phyloP scores from a whole-genome alignment of 495 filamentous ascomycete genomes.

The Aspergillus ostianus region DNA sequence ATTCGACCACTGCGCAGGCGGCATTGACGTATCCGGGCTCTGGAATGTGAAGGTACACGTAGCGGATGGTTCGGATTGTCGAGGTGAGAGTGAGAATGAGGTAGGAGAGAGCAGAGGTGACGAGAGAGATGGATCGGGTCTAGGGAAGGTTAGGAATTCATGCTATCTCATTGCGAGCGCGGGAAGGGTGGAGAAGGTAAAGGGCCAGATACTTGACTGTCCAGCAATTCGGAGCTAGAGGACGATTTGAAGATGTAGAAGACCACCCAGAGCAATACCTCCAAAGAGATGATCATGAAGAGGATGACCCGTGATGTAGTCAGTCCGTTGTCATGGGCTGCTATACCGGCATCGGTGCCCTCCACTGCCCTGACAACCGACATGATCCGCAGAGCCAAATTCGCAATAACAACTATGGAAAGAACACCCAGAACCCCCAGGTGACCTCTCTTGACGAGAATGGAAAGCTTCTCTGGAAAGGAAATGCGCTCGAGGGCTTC shows the following conservation, averaged over 20 bases:
- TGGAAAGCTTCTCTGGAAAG: not conserved
- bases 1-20: constrained; percentile 12
- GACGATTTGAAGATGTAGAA: not conserved
- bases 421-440: not conserved
- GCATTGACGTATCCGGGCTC: constrained; percentile 14
- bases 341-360: constrained; percentile 2
- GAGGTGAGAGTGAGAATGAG: not conserved
- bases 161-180: not conserved
- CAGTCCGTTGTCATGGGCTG: not conserved
- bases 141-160: not conserved
- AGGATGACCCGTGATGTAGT: constrained; percentile 10
- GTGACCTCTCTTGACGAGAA: not conserved
- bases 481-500: not conserved
- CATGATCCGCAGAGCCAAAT: not conserved
- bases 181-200: not conserved
- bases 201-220: not conserved
- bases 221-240: not conserved
- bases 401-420: not conserved
- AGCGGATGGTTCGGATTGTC: not conserved
- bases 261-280: constrained; percentile 16
- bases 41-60: not conserved
- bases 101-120: not conserved
- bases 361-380: not conserved
- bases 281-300: constrained; percentile 16
- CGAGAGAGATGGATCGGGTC: not conserved